A percentile compares a stretch with the other conserved stretches of the same genome.
These are phyloP conservation scores for Priceomyces carsonii DNA, from an alignment of 805 yeast genomes.

Conservation along the genomic window DNA sequence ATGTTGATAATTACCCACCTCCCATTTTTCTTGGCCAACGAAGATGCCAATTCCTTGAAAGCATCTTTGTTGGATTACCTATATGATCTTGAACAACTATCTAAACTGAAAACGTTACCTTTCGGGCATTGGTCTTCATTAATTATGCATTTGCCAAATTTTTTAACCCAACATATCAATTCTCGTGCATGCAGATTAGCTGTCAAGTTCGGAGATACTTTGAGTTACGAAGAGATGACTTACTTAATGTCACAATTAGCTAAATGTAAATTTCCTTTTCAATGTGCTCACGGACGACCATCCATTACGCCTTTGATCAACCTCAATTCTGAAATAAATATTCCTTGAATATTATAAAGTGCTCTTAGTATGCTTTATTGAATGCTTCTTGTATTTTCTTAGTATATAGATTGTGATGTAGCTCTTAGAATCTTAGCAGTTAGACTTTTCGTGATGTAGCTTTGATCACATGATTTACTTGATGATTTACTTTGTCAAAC, in stretches of 20 bases:
- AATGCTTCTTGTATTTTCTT: too few species aligned
- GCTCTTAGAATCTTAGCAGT: too few species aligned
- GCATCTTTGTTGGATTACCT: constrained; percentile 44
- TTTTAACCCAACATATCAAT: constrained; percentile 51
- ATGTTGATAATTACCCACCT: constrained; percentile 37
- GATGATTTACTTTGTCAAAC: too few species aligned
- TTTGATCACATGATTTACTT: too few species aligned
- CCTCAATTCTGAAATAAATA: constrained; percentile 7
- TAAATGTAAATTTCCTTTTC: constrained; percentile 61
- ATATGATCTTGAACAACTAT: constrained; percentile 43
- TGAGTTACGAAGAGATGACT: constrained; percentile 46
- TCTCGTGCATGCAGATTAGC: constrained; percentile 70
- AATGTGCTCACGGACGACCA: constrained; percentile 88
- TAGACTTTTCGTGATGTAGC: too few species aligned
- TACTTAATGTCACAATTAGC: constrained; percentile 43
- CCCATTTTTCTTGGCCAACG: constrained; percentile 43
- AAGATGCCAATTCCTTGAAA: constrained; percentile 31
- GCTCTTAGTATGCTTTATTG: too few species aligned
- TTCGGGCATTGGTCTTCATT: constrained; percentile 20
- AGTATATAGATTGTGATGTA: too few species aligned
- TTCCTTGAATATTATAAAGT: neutral
- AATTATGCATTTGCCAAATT: constrained; percentile 44
- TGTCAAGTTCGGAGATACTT: constrained; percentile 65
- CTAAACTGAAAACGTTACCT: constrained; percentile 40
- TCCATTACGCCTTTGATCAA: constrained; percentile 56